Conservation (phyloP, 805 yeast species). For the Zygotorulaspora chibaensis region DNA sequence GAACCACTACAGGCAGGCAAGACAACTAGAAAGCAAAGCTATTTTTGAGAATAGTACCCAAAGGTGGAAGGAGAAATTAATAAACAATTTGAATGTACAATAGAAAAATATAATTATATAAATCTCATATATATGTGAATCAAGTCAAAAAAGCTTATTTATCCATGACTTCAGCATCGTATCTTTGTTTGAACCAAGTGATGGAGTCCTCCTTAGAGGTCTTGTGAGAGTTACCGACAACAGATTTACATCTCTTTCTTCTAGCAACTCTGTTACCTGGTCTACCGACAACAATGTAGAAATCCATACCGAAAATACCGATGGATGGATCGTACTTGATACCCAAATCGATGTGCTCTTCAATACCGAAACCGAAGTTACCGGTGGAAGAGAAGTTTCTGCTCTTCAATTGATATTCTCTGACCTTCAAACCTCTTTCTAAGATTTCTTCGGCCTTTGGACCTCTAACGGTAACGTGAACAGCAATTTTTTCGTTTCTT, state of each 20-base stretch:
- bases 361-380: conserved; percentile 99
- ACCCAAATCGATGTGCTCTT: conserved; percentile 99
- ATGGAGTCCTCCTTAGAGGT: conserved; percentile 91
- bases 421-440: conserved; percentile 99
- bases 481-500: conserved; percentile 99
- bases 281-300: conserved; percentile 99
- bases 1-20: conserved; percentile 39
- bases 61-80: conserved; percentile 49
- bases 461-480: conserved; percentile 99
- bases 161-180: conserved; percentile 96
- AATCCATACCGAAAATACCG: conserved; percentile 99
- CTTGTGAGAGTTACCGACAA: conserved; percentile 89
- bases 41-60: conserved; percentile 42
- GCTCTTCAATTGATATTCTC: conserved; percentile 94
- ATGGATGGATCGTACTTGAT: conserved; percentile 99
- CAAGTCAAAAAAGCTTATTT: conserved; percentile 45
- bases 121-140: conserved; percentile 4
- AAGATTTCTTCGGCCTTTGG: conserved; percentile 99
- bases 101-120: conserved; percentile 7
- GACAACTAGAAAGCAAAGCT: conserved; percentile 44
- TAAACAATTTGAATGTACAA: conserved; percentile 22
- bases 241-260: conserved; percentile 91
- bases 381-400: conserved; percentile 98
- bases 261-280: conserved; percentile 98
- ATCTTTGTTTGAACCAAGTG: conserved; percentile 98